Evolutionary conservation across 140 eudicot genomes (phyloP).

Genomic region (Cichorium intybus): DNA sequence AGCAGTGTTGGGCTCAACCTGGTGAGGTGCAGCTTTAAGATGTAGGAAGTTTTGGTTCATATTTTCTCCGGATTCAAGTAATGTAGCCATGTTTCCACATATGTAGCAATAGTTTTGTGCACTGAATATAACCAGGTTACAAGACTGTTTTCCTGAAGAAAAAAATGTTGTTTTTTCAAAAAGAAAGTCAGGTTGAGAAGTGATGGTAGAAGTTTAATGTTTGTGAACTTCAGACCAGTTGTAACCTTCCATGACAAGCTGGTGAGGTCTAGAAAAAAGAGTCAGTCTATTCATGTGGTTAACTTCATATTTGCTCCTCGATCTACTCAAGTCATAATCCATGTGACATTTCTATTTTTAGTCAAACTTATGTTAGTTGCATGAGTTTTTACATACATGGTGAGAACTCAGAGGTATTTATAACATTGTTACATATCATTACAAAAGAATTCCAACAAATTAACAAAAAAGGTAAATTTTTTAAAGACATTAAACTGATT

Average conservation of each 20-base stretch:
- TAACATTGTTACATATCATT: no score
- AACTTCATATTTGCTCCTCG: no score
- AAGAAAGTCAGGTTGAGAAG: neutral
- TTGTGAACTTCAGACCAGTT: constrained; percentile 42
- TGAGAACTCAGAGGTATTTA: no score
- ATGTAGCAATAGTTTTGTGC: constrained; percentile 46
- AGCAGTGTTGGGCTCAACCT: constrained; percentile 34
- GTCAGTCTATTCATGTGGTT: constrained; percentile 41
- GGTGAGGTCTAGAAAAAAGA: constrained; percentile 43
- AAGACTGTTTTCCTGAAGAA: constrained; percentile 33
- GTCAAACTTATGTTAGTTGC: no score
- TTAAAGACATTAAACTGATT: no score
- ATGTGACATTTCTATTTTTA: no score
- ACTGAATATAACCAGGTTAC: constrained; percentile 42
- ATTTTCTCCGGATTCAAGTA: constrained; percentile 41
- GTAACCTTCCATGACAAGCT: constrained; percentile 47
- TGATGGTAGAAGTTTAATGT: neutral
- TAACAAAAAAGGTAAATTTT: no score
- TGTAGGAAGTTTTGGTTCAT: constrained; percentile 41
- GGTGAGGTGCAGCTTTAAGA: constrained; percentile 43
- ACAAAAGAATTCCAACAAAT: no score
- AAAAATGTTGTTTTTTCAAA: neutral
- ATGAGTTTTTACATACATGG: no score
- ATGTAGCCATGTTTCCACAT: constrained; percentile 47
- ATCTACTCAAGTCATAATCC: no score